Evolutionary conservation across 495 filamentous ascomycete genomes (phyloP).

Genomic region (Trichocladium uniseriatum): DNA sequence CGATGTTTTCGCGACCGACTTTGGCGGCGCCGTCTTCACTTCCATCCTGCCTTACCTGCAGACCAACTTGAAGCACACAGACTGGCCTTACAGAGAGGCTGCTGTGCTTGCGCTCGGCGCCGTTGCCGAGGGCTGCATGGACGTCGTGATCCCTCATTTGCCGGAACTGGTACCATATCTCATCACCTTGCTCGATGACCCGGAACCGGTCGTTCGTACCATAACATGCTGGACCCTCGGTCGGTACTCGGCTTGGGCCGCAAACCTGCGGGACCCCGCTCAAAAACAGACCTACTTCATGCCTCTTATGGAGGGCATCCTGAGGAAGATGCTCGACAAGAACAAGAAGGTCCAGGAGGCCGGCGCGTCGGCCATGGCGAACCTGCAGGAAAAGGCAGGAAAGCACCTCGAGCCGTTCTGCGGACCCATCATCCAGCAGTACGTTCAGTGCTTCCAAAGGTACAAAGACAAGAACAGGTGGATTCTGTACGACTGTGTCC

Average conservation of each 20-base stretch:
- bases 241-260: conserved; percentile 89
- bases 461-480: conserved; percentile 99
- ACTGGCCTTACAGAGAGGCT: conserved; percentile 91
- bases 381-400: conserved; percentile 87
- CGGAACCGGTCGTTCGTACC: conserved; percentile 85
- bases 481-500: conserved; percentile 96
- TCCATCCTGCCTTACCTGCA: conserved; percentile 87
- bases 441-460: conserved; percentile 78
- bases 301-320: conserved; percentile 95
- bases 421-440: conserved; percentile 83
- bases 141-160: conserved; percentile 80
- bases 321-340: conserved; percentile 86
- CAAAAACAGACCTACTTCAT: conserved; percentile 74
- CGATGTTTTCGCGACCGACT: conserved; percentile 87
- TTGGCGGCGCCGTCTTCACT: conserved; percentile 79
- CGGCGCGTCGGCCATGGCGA: conserved; percentile 91
- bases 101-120: conserved; percentile 92
- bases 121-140: conserved; percentile 90
- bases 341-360: conserved; percentile 99
- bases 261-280: conserved; percentile 54
- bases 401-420: conserved; percentile 73
- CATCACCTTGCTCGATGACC: conserved; percentile 73
- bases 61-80: conserved; percentile 74
- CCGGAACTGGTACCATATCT: conserved; percentile 87
- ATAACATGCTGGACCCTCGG: conserved; percentile 98